Evolutionary conservation across 169 alveolate species (phyloP).

Genomic region (Plasmodium knowlesi): DNA sequence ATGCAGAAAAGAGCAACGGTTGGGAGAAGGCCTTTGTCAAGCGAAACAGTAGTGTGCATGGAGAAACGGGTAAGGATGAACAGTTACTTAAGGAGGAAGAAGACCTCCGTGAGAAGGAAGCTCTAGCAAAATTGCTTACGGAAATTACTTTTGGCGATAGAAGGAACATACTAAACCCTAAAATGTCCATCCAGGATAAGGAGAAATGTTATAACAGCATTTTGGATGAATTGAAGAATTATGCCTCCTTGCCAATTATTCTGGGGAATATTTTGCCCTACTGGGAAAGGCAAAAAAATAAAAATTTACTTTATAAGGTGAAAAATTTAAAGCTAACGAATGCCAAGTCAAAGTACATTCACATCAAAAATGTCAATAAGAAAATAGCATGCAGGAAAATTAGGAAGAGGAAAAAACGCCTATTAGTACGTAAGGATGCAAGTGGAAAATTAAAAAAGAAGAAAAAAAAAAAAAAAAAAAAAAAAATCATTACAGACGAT

Average conservation of each 20-base stretch:
- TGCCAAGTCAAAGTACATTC: slow-evolving; percentile 39
- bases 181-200: slow-evolving; percentile 39
- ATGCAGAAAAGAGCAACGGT: not conserved
- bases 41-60: not conserved
- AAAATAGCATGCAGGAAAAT: slow-evolving; percentile 1
- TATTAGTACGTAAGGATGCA: not conserved
- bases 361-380: slow-evolving; percentile 22
- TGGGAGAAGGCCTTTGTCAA: not conserved
- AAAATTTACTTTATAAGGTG: slow-evolving; percentile 33
- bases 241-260: slow-evolving; percentile 54
- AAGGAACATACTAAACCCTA: slow-evolving; percentile 1
- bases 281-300: slow-evolving; percentile 34
- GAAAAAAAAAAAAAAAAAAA: slow-evolving; percentile 13
- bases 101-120: slow-evolving; percentile 35
- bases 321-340: slow-evolving; percentile 32
- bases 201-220: slow-evolving; percentile 52
- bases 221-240: slow-evolving; percentile 63
- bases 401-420: slow-evolving; percentile 6
- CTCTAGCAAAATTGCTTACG: slow-evolving; percentile 54
- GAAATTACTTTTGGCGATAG: slow-evolving; percentile 66
- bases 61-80: not conserved
- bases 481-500: not conserved
- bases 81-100: not conserved
- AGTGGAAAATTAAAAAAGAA: slow-evolving; percentile 14
- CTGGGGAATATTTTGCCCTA: slow-evolving; percentile 73